Evolutionary conservation across 2,329 filamentous ascomycete species (phyloP).

Genomic region (Fonsecaea nubica): DNA sequence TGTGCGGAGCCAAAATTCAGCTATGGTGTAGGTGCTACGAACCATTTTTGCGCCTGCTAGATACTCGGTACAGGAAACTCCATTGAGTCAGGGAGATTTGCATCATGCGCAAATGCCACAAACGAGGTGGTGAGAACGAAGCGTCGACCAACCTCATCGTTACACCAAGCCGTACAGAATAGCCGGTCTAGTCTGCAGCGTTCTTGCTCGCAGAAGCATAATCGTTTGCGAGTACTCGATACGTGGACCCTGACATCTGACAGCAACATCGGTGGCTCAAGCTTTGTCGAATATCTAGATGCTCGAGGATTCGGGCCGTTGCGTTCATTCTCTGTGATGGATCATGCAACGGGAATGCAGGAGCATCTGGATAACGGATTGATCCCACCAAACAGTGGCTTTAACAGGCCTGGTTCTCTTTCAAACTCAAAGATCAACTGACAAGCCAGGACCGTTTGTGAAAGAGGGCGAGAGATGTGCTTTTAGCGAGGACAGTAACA

Average conservation of each 20-base stretch:
- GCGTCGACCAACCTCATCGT: background rate
- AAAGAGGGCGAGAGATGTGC: slow-evolving; percentile 3
- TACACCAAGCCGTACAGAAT: background rate
- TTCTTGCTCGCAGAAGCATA: background rate
- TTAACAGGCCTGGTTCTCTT: background rate
- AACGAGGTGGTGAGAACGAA: background rate
- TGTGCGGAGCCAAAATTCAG: background rate
- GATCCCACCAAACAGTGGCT: background rate
- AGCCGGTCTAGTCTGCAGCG: background rate
- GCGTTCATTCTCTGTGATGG: background rate
- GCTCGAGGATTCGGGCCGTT: background rate
- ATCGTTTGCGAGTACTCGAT: too few relatives aligned
- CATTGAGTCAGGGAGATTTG: background rate
- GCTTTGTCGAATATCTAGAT: background rate
- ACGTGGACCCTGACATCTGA: background rate
- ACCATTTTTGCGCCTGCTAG: background rate
- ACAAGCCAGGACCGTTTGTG: background rate
- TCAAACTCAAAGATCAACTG: background rate
- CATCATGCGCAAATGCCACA: background rate
- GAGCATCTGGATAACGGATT: background rate
- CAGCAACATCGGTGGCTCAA: background rate
- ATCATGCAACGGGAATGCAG: background rate
- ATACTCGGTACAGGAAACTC: background rate
- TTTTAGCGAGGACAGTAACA: slow-evolving; percentile 7
- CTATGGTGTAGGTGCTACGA: background rate